These are phyloP conservation scores for Knufia petricola DNA, from an alignment of 2,329 filamentous ascomycete species.

Conservation along the genomic window DNA sequence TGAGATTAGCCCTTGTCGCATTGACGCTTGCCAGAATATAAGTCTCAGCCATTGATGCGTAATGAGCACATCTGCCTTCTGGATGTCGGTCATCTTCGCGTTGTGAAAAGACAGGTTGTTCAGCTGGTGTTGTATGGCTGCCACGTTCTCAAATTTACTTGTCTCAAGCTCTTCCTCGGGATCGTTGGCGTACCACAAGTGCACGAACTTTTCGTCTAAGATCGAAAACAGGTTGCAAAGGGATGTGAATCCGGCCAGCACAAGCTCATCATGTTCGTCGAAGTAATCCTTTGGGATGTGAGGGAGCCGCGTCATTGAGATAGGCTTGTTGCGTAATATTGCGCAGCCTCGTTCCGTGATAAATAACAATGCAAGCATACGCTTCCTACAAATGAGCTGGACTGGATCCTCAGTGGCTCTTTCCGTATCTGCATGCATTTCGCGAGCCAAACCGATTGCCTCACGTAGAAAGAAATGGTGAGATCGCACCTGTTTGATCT, in stretches of 20 bases:
- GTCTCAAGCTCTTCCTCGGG: conserved; percentile 11
- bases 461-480: conserved; percentile 23
- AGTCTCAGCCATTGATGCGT: conserved; percentile 63
- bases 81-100: conserved; percentile 47
- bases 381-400: conserved; percentile 19
- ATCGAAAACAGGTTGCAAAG: conserved; percentile 21
- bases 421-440: conserved; percentile 18
- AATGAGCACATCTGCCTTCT: conserved; percentile 57
- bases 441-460: conserved; percentile 21
- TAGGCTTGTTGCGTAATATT: conserved; percentile 22
- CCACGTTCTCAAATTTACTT: conserved; percentile 18
- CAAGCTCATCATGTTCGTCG: conserved; percentile 20
- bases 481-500: conserved; percentile 21
- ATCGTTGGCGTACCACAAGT: conserved; percentile 17
- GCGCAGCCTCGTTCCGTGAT: conserved; percentile 22
- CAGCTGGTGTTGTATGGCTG: conserved; percentile 19
- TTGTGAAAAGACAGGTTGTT: conserved; percentile 20
- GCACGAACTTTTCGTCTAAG: conserved; percentile 23
- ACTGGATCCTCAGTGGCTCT: conserved; percentile 17
- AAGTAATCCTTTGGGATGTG: conserved; percentile 19
- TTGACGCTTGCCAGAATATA: conserved; percentile 62
- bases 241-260: conserved; percentile 21
- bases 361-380: conserved; percentile 22
- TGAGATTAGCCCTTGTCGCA: conserved; percentile 55
- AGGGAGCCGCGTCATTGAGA: conserved; percentile 19